Evolutionary conservation across 2,329 filamentous ascomycete species (phyloP).

Genomic region (Colletotrichum sp.): DNA sequence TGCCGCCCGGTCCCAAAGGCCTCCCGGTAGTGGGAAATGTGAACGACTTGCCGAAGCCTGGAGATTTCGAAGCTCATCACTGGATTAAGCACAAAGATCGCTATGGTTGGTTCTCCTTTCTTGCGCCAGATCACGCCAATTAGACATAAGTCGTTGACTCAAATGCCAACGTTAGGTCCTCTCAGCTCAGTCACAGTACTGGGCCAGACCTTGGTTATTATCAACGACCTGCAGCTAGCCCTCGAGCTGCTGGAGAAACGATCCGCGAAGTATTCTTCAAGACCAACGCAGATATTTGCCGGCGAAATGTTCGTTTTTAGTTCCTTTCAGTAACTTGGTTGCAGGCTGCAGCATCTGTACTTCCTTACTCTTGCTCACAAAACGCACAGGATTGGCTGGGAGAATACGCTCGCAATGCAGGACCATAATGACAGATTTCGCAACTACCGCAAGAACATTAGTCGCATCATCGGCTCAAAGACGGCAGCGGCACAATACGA

Average conservation of each 20-base stretch:
- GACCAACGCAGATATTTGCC: conserved; percentile 35
- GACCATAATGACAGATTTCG: conserved; percentile 41
- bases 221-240: conserved; percentile 40
- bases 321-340: not conserved
- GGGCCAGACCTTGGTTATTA: conserved; percentile 43
- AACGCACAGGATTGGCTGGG: conserved; percentile 35
- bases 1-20: conserved; percentile 32
- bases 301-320: conserved; percentile 37
- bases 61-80: conserved; percentile 33
- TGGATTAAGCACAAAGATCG: conserved; percentile 39
- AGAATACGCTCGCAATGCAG: conserved; percentile 35
- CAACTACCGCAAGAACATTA: conserved; percentile 48
- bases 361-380: not conserved
- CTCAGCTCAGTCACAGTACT: conserved; percentile 39
- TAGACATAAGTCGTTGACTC: not conserved
- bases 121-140: not conserved
- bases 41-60: conserved; percentile 43
- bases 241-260: conserved; percentile 41
- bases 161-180: conserved; percentile 6
- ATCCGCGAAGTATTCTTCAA: conserved; percentile 32
- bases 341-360: not conserved
- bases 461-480: conserved; percentile 49
- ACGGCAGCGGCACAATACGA: conserved; percentile 41
- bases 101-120: conserved; percentile 24
- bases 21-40: conserved; percentile 52